Evolutionary conservation across 1,139 yeast genomes (phyloP).

Genomic region (Yamadazyma oceani): DNA sequence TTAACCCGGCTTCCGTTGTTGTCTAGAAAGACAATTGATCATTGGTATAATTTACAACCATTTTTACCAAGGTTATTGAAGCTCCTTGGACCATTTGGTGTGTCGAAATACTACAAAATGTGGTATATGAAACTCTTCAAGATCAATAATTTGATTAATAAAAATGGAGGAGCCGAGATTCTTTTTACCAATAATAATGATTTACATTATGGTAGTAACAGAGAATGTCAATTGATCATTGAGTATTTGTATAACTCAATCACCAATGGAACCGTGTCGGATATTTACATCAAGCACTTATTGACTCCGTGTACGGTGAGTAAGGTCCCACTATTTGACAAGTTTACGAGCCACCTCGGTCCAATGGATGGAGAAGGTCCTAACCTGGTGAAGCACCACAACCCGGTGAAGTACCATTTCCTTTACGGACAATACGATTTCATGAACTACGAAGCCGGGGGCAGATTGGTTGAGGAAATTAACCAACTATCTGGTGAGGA

Average conservation of each 20-base stretch:
- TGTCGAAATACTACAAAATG: conserved; percentile 40
- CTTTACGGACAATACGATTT: conserved; percentile 84
- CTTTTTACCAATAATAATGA: conserved; percentile 29
- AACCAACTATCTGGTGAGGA: conserved; percentile 17
- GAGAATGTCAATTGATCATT: conserved; percentile 48
- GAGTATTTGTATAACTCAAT: conserved; percentile 62
- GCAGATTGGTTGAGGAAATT: conserved; percentile 44
- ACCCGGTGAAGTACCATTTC: conserved; percentile 42
- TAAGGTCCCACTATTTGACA: conserved; percentile 70
- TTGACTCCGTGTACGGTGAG: conserved; percentile 79
- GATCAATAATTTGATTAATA: conserved; percentile 40
- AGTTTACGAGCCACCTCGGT: too few species aligned
- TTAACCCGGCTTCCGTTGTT: conserved; percentile 49
- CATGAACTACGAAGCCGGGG: conserved; percentile 80
- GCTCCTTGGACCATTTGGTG: conserved; percentile 54
- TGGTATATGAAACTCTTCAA: conserved; percentile 48
- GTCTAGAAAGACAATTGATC: conserved; percentile 25
- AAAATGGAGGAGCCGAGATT: conserved; percentile 32
- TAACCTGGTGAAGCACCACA: too few species aligned
- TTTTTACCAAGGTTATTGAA: conserved; percentile 46
- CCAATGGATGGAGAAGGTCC: too few species aligned
- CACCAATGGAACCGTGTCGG: conserved; percentile 62
- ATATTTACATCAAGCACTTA: conserved; percentile 60
- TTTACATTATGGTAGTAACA: conserved; percentile 39
- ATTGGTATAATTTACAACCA: conserved; percentile 44